A percentile compares a stretch with the other conserved stretches of the same genome.
Conservation (phyloP, 805 yeast species). For the Starmerella vitae region DNA sequence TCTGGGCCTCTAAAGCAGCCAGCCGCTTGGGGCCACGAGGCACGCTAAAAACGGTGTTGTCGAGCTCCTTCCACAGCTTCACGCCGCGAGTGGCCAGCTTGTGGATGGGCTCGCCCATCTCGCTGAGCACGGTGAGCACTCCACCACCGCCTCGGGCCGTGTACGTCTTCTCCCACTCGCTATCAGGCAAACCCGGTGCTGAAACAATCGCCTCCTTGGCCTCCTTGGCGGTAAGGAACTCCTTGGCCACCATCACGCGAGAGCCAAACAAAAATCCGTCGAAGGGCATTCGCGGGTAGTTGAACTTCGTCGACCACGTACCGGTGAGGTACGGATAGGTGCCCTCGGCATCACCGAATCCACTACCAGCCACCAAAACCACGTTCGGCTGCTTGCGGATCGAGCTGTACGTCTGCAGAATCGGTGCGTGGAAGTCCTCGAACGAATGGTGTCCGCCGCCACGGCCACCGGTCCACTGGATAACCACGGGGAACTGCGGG, state of each 20-base stretch:
- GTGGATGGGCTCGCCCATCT: constrained; percentile 99
- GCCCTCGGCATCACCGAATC: constrained; percentile 93
- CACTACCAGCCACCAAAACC: constrained; percentile 90
- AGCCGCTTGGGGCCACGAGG: constrained; percentile 75
- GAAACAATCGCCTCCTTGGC: constrained; percentile 86
- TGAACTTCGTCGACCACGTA: constrained; percentile 76
- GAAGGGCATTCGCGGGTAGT: constrained; percentile 97
- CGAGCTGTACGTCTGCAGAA: constrained; percentile 87
- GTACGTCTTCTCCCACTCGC: constrained; percentile 87
- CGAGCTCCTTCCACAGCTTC: constrained; percentile 92
- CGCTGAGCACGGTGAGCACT: constrained; percentile 85
- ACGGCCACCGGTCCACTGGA: constrained; percentile 99
- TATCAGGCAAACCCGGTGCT: constrained; percentile 81
- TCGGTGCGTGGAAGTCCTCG: constrained; percentile 98
- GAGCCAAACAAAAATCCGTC: constrained; percentile 96
- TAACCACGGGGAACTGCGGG: constrained; percentile 89
- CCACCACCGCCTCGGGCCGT: constrained; percentile 89
- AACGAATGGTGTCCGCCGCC: constrained; percentile 99
- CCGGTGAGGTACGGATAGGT: constrained; percentile 97
- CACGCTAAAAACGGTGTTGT: constrained; percentile 77
- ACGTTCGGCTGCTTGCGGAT: constrained; percentile 86
- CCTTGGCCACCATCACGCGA: constrained; percentile 94
- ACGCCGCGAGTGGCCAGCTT: constrained; percentile 98
- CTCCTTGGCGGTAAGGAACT: constrained; percentile 83
- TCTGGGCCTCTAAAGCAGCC: constrained; percentile 70